Evolutionary conservation across 2,329 filamentous ascomycete species (phyloP), one percentile per base, ranked within the genome.

Genomic region (Colletotrichum tamarilloi): DNA sequence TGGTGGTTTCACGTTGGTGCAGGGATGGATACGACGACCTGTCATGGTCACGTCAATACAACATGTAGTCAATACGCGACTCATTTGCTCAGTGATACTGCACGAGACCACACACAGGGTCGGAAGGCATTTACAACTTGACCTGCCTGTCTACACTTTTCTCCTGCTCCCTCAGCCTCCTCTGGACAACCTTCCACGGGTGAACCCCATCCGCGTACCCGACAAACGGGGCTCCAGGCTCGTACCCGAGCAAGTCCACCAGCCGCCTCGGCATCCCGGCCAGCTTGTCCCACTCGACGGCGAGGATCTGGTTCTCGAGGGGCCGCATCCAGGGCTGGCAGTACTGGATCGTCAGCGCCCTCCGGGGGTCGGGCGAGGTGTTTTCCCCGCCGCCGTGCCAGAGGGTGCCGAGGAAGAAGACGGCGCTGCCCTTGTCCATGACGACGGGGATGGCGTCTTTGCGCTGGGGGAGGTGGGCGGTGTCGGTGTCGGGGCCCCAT

Each of bases 361-460:
- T 74, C 28, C 83, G 77, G n/a, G 77, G 77, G 35, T 66, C 72
- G 28, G 76, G 64, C 16, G 80, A 79, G 6, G 71, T 75, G 59
- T 84, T 84, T 24, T 76, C 74, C n/a, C 83, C 82, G 8, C 82
- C 83, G 26, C 81, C 80, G 70, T 84, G 83, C 81, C 81, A 84
- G 7, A 82, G 75, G 11, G 80, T 83, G 22, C 79, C 79, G 16
- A 82, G 67, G 65, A 82, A 81, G 60, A 79, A 83, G 28, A 83
- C 76, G 3, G 81, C 79, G 72, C 81, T 83, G 28, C 82, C 82
- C 12, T 79, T 77, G 11, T 81, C 76, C 75, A 82, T 82, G n/a
- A 80, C 73, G 53, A 80, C 80, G 0, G 82, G 79, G 1, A 79
- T 69, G 4, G 80, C 77, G 49, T 83, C 78, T 38, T 80, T 77